Percentiles rank a stretch among this genome's conserved stretches.
Evolutionary conservation across 257 asterid genomes (phyloP).

Genomic region (Scutellaria minor): DNA sequence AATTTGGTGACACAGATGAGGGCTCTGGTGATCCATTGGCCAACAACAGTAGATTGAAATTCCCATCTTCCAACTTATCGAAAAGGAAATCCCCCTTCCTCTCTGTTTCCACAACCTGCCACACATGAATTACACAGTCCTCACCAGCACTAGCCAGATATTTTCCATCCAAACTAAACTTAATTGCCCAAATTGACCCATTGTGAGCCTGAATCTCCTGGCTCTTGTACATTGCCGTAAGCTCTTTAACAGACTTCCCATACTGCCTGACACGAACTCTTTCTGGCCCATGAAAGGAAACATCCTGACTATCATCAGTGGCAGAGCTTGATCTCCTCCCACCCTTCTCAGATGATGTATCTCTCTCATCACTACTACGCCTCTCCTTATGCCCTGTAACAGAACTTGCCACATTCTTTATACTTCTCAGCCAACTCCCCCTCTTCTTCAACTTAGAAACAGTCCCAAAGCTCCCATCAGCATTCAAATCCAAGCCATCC

Average conservation of each 20-base stretch:
- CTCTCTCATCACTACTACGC: conserved; percentile 92
- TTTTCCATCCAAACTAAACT: conserved; percentile 94
- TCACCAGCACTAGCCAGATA: conserved; percentile 99
- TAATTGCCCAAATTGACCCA: conserved; percentile 96
- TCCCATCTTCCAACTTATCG: conserved; percentile 86
- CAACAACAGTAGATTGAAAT: conserved; percentile 66
- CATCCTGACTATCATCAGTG: conserved; percentile 96
- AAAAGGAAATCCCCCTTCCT: conserved; percentile 79
- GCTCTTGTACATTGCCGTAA: conserved; percentile 80
- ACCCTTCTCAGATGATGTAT: conserved; percentile 94
- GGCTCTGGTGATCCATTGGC: conserved; percentile 89
- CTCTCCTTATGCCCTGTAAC: conserved; percentile 74
- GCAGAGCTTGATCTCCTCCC: conserved; percentile 99
- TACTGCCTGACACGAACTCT: conserved; percentile 83
- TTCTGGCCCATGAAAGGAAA: conserved; percentile 84
- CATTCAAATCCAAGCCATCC: conserved; percentile 55
- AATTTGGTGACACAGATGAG: conserved; percentile 66
- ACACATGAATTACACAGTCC: conserved; percentile 92
- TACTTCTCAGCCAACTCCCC: conserved; percentile 84
- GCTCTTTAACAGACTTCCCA: conserved; percentile 89
- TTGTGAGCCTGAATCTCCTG: conserved; percentile 94
- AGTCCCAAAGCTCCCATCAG: conserved; percentile 57
- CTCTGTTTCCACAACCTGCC: conserved; percentile 88
- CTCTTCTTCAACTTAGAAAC: conserved; percentile 70
- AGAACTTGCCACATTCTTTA: conserved; percentile 76